phyloP scores from a whole-genome alignment of 495 filamentous ascomycete species.

The Penicillium taxi region DNA sequence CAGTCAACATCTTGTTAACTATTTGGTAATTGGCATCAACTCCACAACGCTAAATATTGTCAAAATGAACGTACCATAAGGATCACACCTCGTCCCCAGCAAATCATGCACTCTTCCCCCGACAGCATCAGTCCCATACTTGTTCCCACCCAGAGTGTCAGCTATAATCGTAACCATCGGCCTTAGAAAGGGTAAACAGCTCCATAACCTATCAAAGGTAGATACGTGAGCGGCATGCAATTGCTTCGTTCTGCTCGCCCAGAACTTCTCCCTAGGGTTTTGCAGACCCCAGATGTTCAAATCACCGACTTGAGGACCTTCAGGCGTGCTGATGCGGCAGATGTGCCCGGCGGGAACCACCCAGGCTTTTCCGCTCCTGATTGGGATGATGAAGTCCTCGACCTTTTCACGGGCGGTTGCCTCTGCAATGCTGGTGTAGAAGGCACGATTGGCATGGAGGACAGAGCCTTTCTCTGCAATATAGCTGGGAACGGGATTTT shows the following conservation, averaged over 20 bases:
- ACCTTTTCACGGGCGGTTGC: conserved; percentile 25
- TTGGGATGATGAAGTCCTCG: conserved; percentile 33
- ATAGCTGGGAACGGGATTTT: too few relatives aligned
- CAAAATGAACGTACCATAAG: too few relatives aligned
- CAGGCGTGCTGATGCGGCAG: conserved; percentile 61
- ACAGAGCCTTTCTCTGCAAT: too few relatives aligned
- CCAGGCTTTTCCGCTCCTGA: conserved; percentile 59
- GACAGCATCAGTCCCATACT: too few relatives aligned
- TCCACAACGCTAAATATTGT: too few relatives aligned
- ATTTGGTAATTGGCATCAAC: too few relatives aligned
- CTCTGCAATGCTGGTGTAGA: conserved; percentile 30
- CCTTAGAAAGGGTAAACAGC: conserved; percentile 64
- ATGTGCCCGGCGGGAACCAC: conserved; percentile 53
- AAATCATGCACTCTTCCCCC: conserved; percentile 44
- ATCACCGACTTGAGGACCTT: conserved; percentile 73
- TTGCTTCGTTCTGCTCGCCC: conserved; percentile 71
- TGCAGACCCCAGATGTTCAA: conserved; percentile 72
- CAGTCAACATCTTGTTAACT: conserved; percentile 64
- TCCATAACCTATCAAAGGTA: conserved; percentile 66
- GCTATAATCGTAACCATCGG: conserved; percentile 64
- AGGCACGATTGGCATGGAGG: too few relatives aligned
- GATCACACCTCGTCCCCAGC: conserved; percentile 22
- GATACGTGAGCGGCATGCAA: conserved; percentile 67
- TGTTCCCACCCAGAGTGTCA: conserved; percentile 55
- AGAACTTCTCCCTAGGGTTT: conserved; percentile 71